Percentiles rank a stretch among this genome's conserved stretches.
Conservation (phyloP, 495 filamentous ascomycete genomes). For the Staphylotrichum longicolle region DNA sequence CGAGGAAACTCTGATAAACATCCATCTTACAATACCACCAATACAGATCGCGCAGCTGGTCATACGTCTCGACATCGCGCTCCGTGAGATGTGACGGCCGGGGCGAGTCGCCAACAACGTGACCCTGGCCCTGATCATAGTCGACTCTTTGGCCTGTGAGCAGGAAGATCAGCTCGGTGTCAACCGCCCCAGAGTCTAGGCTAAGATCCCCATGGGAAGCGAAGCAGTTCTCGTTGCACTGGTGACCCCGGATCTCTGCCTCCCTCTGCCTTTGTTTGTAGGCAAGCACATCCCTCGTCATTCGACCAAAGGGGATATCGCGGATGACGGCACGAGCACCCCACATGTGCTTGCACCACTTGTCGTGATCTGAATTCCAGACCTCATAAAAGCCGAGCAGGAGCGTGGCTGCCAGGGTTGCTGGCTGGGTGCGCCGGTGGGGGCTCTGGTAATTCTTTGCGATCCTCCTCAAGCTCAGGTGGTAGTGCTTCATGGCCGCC, state of each 20-base stretch:
- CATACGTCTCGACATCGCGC: slow-evolving; percentile 73
- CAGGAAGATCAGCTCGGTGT: slow-evolving; percentile 38
- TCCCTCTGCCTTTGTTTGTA: slow-evolving; percentile 46
- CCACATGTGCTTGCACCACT: slow-evolving; percentile 90
- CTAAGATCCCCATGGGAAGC: slow-evolving; percentile 21
- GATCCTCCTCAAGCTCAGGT: slow-evolving; percentile 75
- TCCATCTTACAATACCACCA: slow-evolving; percentile 98
- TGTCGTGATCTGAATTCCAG: slow-evolving; percentile 88
- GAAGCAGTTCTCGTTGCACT: slow-evolving; percentile 23
- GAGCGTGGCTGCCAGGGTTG: slow-evolving; percentile 84
- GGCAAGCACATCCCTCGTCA: slow-evolving; percentile 65
- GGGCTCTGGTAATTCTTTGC: slow-evolving; percentile 70
- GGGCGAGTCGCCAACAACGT: slow-evolving; percentile 6
- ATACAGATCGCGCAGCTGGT: slow-evolving; percentile 81
- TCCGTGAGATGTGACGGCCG: slow-evolving; percentile 39
- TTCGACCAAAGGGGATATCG: slow-evolving; percentile 73
- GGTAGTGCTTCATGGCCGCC: slow-evolving; percentile 88
- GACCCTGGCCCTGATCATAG: slow-evolving; percentile 33
- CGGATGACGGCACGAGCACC: slow-evolving; percentile 79
- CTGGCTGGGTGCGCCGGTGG: slow-evolving; percentile 67
- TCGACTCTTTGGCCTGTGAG: slow-evolving; percentile 39
- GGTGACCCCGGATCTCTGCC: slow-evolving; percentile 29
- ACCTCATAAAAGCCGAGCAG: slow-evolving; percentile 92
- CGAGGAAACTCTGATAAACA: slow-evolving; percentile 83
- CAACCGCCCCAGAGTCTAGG: slow-evolving; percentile 31